These are phyloP conservation scores for Cornus kousa DNA, from an alignment of 148 eudicot species.

Conservation along the genomic window DNA sequence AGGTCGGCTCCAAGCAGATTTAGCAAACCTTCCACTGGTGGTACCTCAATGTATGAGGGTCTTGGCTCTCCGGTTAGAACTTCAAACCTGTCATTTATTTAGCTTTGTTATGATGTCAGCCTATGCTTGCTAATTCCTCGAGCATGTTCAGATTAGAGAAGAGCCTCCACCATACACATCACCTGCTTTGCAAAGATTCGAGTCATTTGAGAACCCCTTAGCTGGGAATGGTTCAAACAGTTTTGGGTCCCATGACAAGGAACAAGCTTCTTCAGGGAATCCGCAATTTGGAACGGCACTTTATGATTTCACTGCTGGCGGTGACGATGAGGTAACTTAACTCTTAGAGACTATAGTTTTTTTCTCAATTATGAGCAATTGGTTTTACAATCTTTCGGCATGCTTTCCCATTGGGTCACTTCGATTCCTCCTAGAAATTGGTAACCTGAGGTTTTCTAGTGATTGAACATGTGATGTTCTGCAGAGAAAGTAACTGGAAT, in stretches of 20 bases:
- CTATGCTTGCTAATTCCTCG: slow-evolving; percentile 19
- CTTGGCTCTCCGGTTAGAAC: slow-evolving; percentile 68
- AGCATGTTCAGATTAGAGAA: slow-evolving; percentile 73
- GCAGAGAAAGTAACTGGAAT: background rate
- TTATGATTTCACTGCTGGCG: slow-evolving; percentile 98
- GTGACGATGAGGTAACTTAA: slow-evolving; percentile 87
- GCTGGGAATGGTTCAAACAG: slow-evolving; percentile 70
- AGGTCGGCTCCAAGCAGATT: slow-evolving; percentile 52
- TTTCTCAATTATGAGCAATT: background rate
- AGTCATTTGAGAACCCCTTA: slow-evolving; percentile 91
- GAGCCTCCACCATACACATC: slow-evolving; percentile 85
- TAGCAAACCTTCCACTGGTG: slow-evolving; percentile 42
- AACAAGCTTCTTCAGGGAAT: slow-evolving; percentile 54
- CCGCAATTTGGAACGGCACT: slow-evolving; percentile 73
- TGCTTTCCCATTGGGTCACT: background rate
- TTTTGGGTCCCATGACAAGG: slow-evolving; percentile 71
- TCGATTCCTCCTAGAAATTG: background rate
- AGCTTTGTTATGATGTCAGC: background rate
- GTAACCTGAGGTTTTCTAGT: background rate
- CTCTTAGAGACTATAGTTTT: background rate
- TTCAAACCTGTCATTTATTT: background rate
- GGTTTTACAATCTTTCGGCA: background rate
- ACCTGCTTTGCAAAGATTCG: slow-evolving; percentile 59
- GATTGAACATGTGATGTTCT: background rate
- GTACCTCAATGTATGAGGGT: slow-evolving; percentile 54